Percentiles rank a stretch among this genome's conserved stretches.
Evolutionary conservation across 306 rosid species (phyloP).

Genomic region (Begonia fuchsioides): DNA sequence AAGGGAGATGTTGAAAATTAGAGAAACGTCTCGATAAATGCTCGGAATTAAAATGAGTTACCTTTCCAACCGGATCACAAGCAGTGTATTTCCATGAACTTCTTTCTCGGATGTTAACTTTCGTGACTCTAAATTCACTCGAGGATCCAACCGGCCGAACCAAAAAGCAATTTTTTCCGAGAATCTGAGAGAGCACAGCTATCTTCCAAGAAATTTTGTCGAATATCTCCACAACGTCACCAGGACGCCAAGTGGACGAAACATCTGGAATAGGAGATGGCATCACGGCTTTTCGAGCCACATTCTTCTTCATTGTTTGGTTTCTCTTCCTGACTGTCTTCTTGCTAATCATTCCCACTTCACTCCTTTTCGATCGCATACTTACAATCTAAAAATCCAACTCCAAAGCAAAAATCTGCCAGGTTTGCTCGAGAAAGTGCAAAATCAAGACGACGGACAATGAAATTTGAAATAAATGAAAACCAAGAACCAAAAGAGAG

Average conservation of each 20-base stretch:
- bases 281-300: slow-evolving; percentile 40
- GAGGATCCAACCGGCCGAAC: slow-evolving; percentile 80
- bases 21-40: background rate
- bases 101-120: slow-evolving; percentile 48
- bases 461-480: too few species aligned
- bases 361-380: slow-evolving; percentile 25
- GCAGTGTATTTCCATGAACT: slow-evolving; percentile 1
- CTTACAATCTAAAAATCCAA: too few species aligned
- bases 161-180: slow-evolving; percentile 35
- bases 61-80: slow-evolving; percentile 76
- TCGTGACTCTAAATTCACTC: slow-evolving; percentile 52
- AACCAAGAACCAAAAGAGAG: too few species aligned
- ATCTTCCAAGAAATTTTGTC: slow-evolving; percentile 76
- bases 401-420: too few species aligned
- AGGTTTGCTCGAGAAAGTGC: too few species aligned
- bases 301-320: slow-evolving; percentile 31
- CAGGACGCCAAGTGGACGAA: slow-evolving; percentile 41
- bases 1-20: background rate
- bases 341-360: slow-evolving; percentile 60
- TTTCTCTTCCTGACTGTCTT: slow-evolving; percentile 32
- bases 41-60: slow-evolving; percentile 12
- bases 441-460: too few species aligned
- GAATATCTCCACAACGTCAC: slow-evolving; percentile 79
- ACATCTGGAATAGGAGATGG: slow-evolving; percentile 58
- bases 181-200: slow-evolving; percentile 62